Evolutionary conservation across 345 rosid species (phyloP), one percentile per base, ranked within the genome.

Genomic region (Hibiscus syriacus): DNA sequence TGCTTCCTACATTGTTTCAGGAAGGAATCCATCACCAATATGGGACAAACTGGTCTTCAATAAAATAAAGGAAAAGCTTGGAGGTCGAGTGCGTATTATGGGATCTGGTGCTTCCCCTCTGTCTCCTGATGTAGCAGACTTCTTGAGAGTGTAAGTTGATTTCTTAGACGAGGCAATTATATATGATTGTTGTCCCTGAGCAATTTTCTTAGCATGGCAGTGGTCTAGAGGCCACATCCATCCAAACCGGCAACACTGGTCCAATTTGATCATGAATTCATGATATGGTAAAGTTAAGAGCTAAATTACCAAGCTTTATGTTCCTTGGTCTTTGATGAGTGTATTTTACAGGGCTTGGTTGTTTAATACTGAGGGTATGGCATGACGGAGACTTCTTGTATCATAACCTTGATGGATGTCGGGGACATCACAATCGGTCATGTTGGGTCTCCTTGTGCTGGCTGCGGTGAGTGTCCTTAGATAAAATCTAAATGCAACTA

Each of bases 21-120:
- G 98, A 49, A 80, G 74, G 69, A 82, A 61, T 63, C 81, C 96
- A 3, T 93, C 97, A 45, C 82, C 82, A 34, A 70, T 93, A 65
- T 93, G 96, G 97, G 97, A 90, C 72, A 84, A 70, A 72, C 80
- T 93, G 76, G 94, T 92, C 11, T 92, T 92, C 74, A 84, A 88
- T 73, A 88, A 89, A 77, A 87, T 90, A 63, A 87, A 70, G 74
- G 94, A 80, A 50, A 90, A 80, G 77, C 93, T 92, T 61, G 97
- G 98, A 64, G 98, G 98, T 60, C 80, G 84, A 68, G 86, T 92
- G 29, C 92, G 90, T 36, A 72, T 79, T 64, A 70, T 92, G 83
- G 87, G 67, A 4, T 92, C 97, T 39, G 98, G 94, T 73, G 97
- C 97, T 81, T 90, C 98, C 36, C 98, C 97, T 5, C 66, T 92